phyloP scores from a whole-genome alignment of 768 basidiomycete species.

The Mrakia gelida region DNA sequence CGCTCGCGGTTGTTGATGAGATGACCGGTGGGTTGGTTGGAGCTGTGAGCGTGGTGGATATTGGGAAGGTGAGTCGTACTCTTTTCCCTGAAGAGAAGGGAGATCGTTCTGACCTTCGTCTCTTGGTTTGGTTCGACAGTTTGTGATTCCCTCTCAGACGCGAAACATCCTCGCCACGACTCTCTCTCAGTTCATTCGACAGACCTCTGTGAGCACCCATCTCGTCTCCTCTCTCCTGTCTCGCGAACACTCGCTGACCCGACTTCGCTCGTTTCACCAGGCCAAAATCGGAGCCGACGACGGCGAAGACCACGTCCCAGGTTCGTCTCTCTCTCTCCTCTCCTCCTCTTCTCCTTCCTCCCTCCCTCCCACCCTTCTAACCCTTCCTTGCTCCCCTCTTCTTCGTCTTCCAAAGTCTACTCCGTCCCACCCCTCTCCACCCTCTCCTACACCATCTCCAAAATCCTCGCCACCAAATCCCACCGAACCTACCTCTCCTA shows the following conservation, averaged over 20 bases:
- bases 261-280: background rate
- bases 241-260: background rate
- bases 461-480: conserved; percentile 13
- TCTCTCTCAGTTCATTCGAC: background rate
- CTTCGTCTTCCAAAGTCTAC: background rate
- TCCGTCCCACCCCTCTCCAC: conserved; percentile 4
- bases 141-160: conserved; percentile 2
- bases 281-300: background rate
- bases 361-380: too few relatives aligned
- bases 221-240: background rate
- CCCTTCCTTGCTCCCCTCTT: too few relatives aligned
- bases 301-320: conserved; percentile 6
- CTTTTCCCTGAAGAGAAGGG: too few relatives aligned
- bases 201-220: background rate
- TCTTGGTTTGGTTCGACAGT: background rate
- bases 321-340: too few relatives aligned
- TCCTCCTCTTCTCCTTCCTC: too few relatives aligned
- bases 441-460: conserved; percentile 14
- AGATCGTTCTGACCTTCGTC: background rate
- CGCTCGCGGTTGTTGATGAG: conserved; percentile 5
- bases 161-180: background rate
- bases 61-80: background rate
- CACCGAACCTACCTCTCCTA: conserved; percentile 10
- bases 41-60: conserved; percentile 14
- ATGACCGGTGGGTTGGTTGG: background rate